Evolutionary conservation across 176 grass and related monocot genomes (phyloP), one percentile per base, ranked within the genome.

Genomic region (Oryza coarctata): DNA sequence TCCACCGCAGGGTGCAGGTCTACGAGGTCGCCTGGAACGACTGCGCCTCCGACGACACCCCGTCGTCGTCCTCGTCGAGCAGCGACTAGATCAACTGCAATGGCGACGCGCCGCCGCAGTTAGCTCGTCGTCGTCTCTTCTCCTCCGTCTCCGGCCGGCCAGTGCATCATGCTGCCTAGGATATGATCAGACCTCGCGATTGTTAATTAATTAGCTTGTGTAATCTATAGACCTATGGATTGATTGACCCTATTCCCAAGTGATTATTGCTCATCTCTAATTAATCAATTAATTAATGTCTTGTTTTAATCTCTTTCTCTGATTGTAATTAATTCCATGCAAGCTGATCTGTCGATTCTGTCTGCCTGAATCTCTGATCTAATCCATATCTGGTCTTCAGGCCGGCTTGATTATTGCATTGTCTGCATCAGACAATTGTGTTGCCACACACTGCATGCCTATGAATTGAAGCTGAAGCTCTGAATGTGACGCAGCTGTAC

Each of bases 1-100:
- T 94, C 78, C 91, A 94, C 82, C 86, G 73, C 68, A 91, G 90
- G 75, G 88, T 91, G 82, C 88, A 89, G 82, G 86, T 90, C 30
- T 92, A 86, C 61, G 95, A 93, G 61, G 84, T 81, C 63, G 49
- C 44, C 25, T 91, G 92, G 81, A 86, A 94, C n/a, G 86, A 94
- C 49, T 94, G 87, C n/a, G 36, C 68, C 15, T 76, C 72, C 0
- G 66, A 82, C 49, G 18, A 55, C 57, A 57, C 66, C 14, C 6
- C 45, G 2, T 82, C 83, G 43, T 78, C 75, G 9, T 63, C 74
- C 2, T 78, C 62, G 28, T 79, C 62, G 22, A 82, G 57, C 80
- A 82, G 80, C 57, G 39, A 60, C 68, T 81, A 71, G 49, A 39
- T 10, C 15, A 17, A 25, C 58, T 64, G 55, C 76, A 79, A 39